Evolutionary conservation across 257 asterid genomes (phyloP).

Genomic region (Ilex asprella): DNA sequence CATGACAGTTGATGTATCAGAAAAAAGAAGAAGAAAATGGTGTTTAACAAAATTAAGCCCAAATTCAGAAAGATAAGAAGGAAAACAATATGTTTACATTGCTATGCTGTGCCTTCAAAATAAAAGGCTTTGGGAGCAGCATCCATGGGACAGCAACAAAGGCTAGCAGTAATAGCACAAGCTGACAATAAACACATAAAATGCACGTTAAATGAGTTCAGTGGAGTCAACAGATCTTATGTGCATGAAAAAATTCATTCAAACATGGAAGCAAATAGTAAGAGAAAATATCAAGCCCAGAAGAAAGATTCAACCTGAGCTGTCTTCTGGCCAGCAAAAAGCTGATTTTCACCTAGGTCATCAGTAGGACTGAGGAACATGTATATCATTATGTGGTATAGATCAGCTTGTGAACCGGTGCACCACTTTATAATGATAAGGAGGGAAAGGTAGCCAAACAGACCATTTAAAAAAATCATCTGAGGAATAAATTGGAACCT

Average conservation of each 20-base stretch:
- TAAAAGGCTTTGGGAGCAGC: conserved; percentile 96
- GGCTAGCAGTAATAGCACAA: conserved; percentile 61
- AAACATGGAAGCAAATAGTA: conserved; percentile 1
- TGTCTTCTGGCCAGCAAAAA: conserved; percentile 83
- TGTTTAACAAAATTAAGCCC: conserved; percentile 8
- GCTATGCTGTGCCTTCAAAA: conserved; percentile 64
- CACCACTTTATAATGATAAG: conserved; percentile 90
- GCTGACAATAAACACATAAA: conserved; percentile 37
- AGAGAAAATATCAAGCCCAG: background rate
- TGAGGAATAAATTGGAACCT: conserved; percentile 97
- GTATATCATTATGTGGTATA: conserved; percentile 97
- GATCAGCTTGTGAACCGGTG: conserved; percentile 94
- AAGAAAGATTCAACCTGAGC: conserved; percentile 49
- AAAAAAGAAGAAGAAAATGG: background rate
- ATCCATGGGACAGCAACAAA: conserved; percentile 96
- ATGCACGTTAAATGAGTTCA: conserved; percentile 5
- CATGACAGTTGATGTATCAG: conserved; percentile 1
- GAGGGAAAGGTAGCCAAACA: conserved; percentile 86
- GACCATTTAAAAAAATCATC: conserved; percentile 79
- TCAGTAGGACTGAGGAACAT: conserved; percentile 96
- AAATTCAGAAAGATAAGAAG: conserved; percentile 7
- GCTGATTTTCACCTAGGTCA: conserved; percentile 91
- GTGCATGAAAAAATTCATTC: background rate
- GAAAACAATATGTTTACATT: conserved; percentile 30
- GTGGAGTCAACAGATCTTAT: no score